These are phyloP conservation scores for Stemphylium lycopersici DNA, from an alignment of 2,329 filamentous ascomycete species.

Conservation along the genomic window DNA sequence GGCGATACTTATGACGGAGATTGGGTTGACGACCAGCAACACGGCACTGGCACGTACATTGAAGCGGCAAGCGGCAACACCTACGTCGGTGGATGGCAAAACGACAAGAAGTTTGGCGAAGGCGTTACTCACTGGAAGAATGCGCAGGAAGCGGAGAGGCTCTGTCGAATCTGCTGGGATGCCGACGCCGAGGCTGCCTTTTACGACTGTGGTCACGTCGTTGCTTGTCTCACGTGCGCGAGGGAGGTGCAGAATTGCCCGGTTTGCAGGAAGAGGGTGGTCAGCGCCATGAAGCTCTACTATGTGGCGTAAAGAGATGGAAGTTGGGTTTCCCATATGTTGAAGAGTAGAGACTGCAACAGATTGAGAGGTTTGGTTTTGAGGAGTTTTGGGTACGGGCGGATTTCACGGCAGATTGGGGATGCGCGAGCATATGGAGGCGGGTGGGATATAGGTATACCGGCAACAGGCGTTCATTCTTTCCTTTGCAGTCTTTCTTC, in stretches of 20 bases:
- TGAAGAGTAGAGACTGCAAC: background rate
- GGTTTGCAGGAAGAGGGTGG: constrained; percentile 64
- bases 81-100: constrained; percentile 66
- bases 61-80: constrained; percentile 65
- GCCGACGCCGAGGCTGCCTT: constrained; percentile 65
- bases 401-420: background rate
- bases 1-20: constrained; percentile 66
- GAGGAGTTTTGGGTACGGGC: background rate
- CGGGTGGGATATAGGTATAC: background rate
- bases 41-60: constrained; percentile 64
- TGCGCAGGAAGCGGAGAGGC: constrained; percentile 64
- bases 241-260: constrained; percentile 65
- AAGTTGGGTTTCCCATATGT: background rate
- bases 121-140: constrained; percentile 68
- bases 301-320: constrained; percentile 40
- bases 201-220: constrained; percentile 68
- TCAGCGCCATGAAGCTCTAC: constrained; percentile 64
- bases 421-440: background rate
- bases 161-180: constrained; percentile 69
- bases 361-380: background rate
- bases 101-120: constrained; percentile 65
- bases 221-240: constrained; percentile 66
- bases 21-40: constrained; percentile 68
- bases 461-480: background rate
- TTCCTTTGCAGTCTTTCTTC: background rate